Percentiles rank a stretch among this genome's conserved stretches.
These are phyloP conservation scores for Kickxella alabastrina DNA, from an alignment of 192 early-diverging fungal species.

Conservation along the genomic window DNA sequence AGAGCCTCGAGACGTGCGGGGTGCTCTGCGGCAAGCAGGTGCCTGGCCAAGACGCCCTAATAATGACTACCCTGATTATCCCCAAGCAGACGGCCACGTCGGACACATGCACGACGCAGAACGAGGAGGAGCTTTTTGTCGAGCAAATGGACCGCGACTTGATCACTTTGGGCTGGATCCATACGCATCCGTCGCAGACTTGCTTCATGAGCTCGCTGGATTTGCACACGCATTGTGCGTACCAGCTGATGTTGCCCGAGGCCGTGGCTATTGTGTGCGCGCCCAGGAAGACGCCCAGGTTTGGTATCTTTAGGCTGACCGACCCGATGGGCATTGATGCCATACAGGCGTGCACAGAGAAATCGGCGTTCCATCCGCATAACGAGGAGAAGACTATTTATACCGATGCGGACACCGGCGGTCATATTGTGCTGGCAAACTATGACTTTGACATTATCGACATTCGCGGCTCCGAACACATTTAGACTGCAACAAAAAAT, in stretches of 20 bases:
- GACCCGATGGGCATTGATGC: slow-evolving; percentile 79
- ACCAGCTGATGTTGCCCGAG: slow-evolving; percentile 87
- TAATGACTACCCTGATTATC: slow-evolving; percentile 74
- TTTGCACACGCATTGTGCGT: slow-evolving; percentile 87
- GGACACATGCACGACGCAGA: slow-evolving; percentile 76
- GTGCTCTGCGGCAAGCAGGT: slow-evolving; percentile 75
- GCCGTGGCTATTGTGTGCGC: slow-evolving; percentile 90
- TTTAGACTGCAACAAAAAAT: background rate
- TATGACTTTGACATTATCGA: slow-evolving; percentile 52
- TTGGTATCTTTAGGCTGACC: slow-evolving; percentile 83
- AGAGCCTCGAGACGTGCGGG: slow-evolving; percentile 86
- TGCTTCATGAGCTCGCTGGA: slow-evolving; percentile 93
- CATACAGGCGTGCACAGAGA: slow-evolving; percentile 67
- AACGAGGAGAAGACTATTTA: slow-evolving; percentile 35
- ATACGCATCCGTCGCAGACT: slow-evolving; percentile 91
- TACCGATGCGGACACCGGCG: slow-evolving; percentile 36
- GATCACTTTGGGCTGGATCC: slow-evolving; percentile 87
- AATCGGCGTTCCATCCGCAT: slow-evolving; percentile 80
- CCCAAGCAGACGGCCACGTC: slow-evolving; percentile 88
- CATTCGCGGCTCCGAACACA: slow-evolving; percentile 14
- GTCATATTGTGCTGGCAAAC: slow-evolving; percentile 38
- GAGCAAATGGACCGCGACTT: slow-evolving; percentile 70
- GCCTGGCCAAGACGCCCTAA: slow-evolving; percentile 26
- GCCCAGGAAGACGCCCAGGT: slow-evolving; percentile 64
- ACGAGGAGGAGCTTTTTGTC: slow-evolving; percentile 82